A percentile compares a stretch with the other conserved stretches of the same genome.
phyloP scores from a whole-genome alignment of 805 yeast species.

The Suhomyces prunicola region DNA sequence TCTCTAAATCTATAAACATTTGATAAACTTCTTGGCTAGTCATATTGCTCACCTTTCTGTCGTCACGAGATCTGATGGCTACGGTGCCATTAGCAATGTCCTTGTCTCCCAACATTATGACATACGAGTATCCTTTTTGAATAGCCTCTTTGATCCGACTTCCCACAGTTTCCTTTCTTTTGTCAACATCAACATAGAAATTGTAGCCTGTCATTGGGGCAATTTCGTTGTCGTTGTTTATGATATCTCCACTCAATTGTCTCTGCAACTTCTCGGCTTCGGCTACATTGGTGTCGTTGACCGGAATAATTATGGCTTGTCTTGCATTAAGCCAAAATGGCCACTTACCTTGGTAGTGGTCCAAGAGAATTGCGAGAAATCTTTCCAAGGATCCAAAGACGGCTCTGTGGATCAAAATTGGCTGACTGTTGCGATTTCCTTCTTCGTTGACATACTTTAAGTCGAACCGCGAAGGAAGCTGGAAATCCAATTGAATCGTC shows the following conservation, averaged over 20 bases:
- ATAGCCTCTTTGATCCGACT: constrained; percentile 77
- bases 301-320: constrained; percentile 83
- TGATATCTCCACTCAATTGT: constrained; percentile 45
- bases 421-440: constrained; percentile 54
- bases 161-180: constrained; percentile 74
- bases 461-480: constrained; percentile 81
- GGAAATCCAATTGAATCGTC: constrained; percentile 93
- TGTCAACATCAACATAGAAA: constrained; percentile 75
- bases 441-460: constrained; percentile 58
- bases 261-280: constrained; percentile 51
- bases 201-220: constrained; percentile 56
- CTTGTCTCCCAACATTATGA: constrained; percentile 83
- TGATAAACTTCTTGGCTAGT: constrained; percentile 49
- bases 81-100: constrained; percentile 61
- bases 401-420: constrained; percentile 96
- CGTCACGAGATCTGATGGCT: constrained; percentile 60
- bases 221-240: constrained; percentile 31
- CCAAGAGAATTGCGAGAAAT: constrained; percentile 85
- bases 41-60: constrained; percentile 43
- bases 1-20: constrained; percentile 56
- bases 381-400: constrained; percentile 93
- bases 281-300: constrained; percentile 57
- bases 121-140: constrained; percentile 67
- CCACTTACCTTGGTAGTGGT: constrained; percentile 91
- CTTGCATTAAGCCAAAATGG: constrained; percentile 96